Evolutionary conservation across 495 filamentous ascomycete genomes (phyloP).

Genomic region (Aspergillus panamensis): DNA sequence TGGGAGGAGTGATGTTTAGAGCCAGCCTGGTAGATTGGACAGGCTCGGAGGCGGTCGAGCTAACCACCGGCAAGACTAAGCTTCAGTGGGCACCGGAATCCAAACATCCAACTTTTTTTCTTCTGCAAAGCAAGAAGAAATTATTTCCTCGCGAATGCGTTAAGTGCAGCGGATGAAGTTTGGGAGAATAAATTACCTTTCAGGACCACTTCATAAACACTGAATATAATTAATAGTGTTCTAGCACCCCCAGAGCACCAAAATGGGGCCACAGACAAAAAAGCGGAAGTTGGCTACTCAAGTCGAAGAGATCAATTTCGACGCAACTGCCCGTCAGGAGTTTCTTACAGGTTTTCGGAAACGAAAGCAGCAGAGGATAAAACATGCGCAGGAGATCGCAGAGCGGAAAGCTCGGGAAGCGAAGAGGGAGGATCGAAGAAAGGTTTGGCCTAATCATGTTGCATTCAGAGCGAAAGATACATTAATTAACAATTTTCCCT

Average conservation of each 20-base stretch:
- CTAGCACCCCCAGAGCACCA: constrained; percentile 4
- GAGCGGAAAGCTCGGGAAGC: constrained; percentile 69
- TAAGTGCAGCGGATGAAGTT: too few relatives aligned
- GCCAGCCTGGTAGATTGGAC: constrained; percentile 21
- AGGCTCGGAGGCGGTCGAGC: constrained; percentile 29
- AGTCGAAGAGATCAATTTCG: constrained; percentile 80
- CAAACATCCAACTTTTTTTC: constrained; percentile 14
- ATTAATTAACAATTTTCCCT: constrained; percentile 15
- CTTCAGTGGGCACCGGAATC: constrained; percentile 10
- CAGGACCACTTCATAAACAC: too few relatives aligned
- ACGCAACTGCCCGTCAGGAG: constrained; percentile 68
- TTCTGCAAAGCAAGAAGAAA: not conserved
- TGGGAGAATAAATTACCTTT: too few relatives aligned
- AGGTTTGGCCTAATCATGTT: constrained; percentile 47
- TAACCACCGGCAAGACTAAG: constrained; percentile 15
- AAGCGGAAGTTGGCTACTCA: constrained; percentile 57
- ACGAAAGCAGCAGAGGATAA: constrained; percentile 78
- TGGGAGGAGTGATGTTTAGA: constrained; percentile 20
- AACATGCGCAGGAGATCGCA: constrained; percentile 76
- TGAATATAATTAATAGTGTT: not conserved
- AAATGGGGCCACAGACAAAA: constrained; percentile 56
- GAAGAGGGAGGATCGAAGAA: constrained; percentile 64
- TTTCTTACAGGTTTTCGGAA: constrained; percentile 96
- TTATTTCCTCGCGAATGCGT: too few relatives aligned
- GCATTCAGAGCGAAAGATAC: not conserved